phyloP scores from a whole-genome alignment of 495 filamentous ascomycete genomes.

The Daldinia childiae region DNA sequence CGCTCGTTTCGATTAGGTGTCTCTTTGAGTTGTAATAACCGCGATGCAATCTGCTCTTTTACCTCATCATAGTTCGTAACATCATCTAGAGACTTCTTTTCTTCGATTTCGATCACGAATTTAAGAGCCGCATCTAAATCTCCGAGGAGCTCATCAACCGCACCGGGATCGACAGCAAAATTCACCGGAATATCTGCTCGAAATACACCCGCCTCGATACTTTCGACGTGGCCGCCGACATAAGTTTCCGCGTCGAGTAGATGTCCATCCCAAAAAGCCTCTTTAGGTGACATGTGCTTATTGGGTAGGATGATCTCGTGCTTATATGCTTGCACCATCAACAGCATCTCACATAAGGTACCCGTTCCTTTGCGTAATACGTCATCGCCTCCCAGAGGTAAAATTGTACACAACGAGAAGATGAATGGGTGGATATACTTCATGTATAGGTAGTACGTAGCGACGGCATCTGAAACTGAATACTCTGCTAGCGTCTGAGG shows the following conservation, averaged over 20 bases:
- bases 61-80: constrained; percentile 93
- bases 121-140: constrained; percentile 91
- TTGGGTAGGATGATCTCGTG: constrained; percentile 93
- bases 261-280: constrained; percentile 97
- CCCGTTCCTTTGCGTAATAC: constrained; percentile 94
- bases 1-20: constrained; percentile 83
- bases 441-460: constrained; percentile 99
- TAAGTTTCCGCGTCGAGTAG: constrained; percentile 97
- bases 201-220: constrained; percentile 98
- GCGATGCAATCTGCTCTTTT: constrained; percentile 80
- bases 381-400: constrained; percentile 92
- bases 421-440: constrained; percentile 99
- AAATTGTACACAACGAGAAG: constrained; percentile 96
- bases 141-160: constrained; percentile 84
- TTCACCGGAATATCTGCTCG: constrained; percentile 93
- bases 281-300: constrained; percentile 90
- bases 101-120: constrained; percentile 93
- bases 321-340: constrained; percentile 98
- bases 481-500: constrained; percentile 96
- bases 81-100: constrained; percentile 92
- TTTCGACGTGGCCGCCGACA: constrained; percentile 97
- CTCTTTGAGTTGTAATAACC: constrained; percentile 75
- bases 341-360: constrained; percentile 96
- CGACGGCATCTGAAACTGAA: constrained; percentile 98
- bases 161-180: constrained; percentile 85